Evolutionary conservation across 805 yeast genomes (phyloP).

Genomic region (Candida verbasci): DNA sequence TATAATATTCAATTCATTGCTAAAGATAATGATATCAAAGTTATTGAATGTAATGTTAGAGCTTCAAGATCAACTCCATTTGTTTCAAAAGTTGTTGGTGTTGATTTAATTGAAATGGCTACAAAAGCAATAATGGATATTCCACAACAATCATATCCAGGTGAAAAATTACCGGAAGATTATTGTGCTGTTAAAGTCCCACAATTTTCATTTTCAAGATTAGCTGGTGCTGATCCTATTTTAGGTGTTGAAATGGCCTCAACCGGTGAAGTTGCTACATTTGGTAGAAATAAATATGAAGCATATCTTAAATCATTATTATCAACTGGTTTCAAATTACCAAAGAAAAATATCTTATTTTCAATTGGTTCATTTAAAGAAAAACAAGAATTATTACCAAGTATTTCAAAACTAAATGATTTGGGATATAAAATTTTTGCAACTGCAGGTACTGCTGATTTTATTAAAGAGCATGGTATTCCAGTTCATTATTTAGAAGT

Average conservation of each 20-base stretch:
- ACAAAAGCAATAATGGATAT: slow-evolving; percentile 90
- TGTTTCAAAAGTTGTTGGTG: slow-evolving; percentile 94
- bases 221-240: slow-evolving; percentile 99
- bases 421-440: slow-evolving; percentile 91
- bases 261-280: slow-evolving; percentile 97
- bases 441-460: slow-evolving; percentile 98
- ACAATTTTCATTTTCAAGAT: slow-evolving; percentile 95
- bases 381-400: slow-evolving; percentile 87
- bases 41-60: slow-evolving; percentile 96
- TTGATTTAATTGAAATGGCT: slow-evolving; percentile 95
- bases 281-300: slow-evolving; percentile 94
- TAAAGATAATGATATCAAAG: slow-evolving; percentile 92
- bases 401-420: slow-evolving; percentile 73
- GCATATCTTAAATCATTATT: slow-evolving; percentile 93
- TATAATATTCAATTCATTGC: slow-evolving; percentile 96
- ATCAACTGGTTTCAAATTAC: slow-evolving; percentile 92
- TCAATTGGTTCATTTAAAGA: slow-evolving; percentile 97
- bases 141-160: slow-evolving; percentile 87
- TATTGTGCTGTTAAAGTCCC: slow-evolving; percentile 87
- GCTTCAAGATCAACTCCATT: slow-evolving; percentile 99
- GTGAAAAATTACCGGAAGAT: slow-evolving; percentile 81
- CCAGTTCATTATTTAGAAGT: slow-evolving; percentile 96
- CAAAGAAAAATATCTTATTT: slow-evolving; percentile 88
- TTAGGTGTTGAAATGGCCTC: slow-evolving; percentile 99
- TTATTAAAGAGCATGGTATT: slow-evolving; percentile 88